Percentiles rank a stretch among this genome's conserved stretches.
Conservation (phyloP, 2,329 filamentous ascomycete genomes). For the Aspergillus candidus region DNA sequence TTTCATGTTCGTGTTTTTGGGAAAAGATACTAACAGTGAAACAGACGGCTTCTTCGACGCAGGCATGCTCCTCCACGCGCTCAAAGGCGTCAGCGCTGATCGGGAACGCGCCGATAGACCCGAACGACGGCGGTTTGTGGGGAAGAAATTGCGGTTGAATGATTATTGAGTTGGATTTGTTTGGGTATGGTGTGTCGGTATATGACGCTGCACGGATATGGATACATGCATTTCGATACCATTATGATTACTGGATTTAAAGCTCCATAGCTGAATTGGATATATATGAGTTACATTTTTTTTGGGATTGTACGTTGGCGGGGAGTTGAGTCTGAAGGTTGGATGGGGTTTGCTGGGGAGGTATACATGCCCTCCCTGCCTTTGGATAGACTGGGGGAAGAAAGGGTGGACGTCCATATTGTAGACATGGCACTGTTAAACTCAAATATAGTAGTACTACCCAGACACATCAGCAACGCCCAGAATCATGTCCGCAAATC, state of each 20-base stretch:
- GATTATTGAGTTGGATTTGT: constrained; percentile 32
- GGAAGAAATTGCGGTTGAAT: constrained; percentile 44
- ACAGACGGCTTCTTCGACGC: constrained; percentile 96
- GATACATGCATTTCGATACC: constrained; percentile 1
- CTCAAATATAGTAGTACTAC: too few relatives aligned
- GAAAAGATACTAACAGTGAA: constrained; percentile 10
- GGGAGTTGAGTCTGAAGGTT: too few relatives aligned
- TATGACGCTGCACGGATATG: constrained; percentile 1
- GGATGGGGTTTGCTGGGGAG: too few relatives aligned
- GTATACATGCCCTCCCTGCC: too few relatives aligned
- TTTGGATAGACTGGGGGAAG: too few relatives aligned
- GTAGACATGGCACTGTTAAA: too few relatives aligned
- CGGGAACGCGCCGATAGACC: constrained; percentile 34
- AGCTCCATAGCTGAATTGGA: too few relatives aligned
- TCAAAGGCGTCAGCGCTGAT: constrained; percentile 54
- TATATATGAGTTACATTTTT: too few relatives aligned
- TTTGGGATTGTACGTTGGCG: too few relatives aligned
- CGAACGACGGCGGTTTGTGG: constrained; percentile 37
- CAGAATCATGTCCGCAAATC: too few relatives aligned
- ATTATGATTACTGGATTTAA: neutral
- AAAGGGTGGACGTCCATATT: too few relatives aligned
- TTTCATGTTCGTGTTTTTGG: neutral
- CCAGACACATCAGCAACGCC: too few relatives aligned
- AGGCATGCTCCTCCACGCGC: constrained; percentile 83
- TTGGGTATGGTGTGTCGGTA: neutral